Conservation (phyloP, 345 rosid genomes). For the Carallia brachiata region DNA sequence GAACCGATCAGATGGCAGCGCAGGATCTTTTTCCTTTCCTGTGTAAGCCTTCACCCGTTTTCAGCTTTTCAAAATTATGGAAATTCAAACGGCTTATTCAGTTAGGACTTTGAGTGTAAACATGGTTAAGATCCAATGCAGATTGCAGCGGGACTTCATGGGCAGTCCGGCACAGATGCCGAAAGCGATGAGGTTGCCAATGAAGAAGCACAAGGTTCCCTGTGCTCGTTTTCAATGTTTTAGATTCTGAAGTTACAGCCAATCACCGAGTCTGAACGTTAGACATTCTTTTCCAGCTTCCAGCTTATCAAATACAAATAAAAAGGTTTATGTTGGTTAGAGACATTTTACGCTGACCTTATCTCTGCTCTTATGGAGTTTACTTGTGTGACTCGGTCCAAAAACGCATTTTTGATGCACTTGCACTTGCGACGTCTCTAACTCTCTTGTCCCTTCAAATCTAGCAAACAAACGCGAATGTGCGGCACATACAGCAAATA, state of each 20-base stretch:
- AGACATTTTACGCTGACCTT: too few species aligned
- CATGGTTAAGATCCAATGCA: background rate
- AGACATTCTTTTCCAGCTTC: background rate
- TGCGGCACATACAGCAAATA: too few species aligned
- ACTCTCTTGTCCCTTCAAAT: too few species aligned
- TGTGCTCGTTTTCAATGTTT: background rate
- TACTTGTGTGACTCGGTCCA: too few species aligned
- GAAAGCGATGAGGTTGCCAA: background rate
- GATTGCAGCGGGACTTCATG: background rate
- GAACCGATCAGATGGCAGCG: background rate
- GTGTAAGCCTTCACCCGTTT: background rate
- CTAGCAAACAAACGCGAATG: too few species aligned
- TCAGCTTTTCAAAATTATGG: slow-evolving; percentile 30
- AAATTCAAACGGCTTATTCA: too few species aligned
- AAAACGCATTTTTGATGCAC: too few species aligned
- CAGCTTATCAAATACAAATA: too few species aligned
- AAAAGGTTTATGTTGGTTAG: background rate
- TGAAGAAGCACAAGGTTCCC: background rate
- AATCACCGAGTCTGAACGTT: too few species aligned
- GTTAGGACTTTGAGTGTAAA: too few species aligned
- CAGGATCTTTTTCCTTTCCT: slow-evolving; percentile 7
- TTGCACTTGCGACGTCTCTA: too few species aligned
- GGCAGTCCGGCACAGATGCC: slow-evolving; percentile 3
- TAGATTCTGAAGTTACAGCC: background rate
- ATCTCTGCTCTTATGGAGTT: too few species aligned